phyloP scores from a whole-genome alignment of 768 basidiomycete genomes.

The Kwoniella sp. region DNA sequence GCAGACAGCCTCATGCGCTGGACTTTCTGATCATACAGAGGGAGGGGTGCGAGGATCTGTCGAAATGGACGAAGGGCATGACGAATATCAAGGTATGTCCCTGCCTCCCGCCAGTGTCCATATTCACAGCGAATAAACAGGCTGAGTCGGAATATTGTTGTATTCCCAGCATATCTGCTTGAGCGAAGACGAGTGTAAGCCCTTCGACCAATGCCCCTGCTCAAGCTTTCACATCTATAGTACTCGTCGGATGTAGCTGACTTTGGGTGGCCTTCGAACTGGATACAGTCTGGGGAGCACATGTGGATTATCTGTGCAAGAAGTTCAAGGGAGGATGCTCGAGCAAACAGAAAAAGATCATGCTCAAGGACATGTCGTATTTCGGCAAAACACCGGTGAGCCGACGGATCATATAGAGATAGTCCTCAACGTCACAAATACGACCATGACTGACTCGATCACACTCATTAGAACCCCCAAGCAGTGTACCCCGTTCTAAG shows the following conservation, averaged over 20 bases:
- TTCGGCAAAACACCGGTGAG: conserved; percentile 10
- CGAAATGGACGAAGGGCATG: conserved; percentile 13
- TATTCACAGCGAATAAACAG: background rate
- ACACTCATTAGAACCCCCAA: conserved; percentile 13
- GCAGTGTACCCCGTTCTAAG: conserved; percentile 27
- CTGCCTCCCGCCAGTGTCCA: background rate
- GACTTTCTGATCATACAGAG: conserved; percentile 30
- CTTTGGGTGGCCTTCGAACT: background rate
- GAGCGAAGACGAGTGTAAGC: conserved; percentile 24
- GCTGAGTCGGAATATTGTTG: background rate
- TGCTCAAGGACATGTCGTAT: conserved; percentile 19
- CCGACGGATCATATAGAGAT: background rate
- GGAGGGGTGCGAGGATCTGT: conserved; percentile 19
- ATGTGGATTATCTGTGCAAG: conserved; percentile 30
- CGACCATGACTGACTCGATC: too few relatives aligned
- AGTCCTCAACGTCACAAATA: too few relatives aligned
- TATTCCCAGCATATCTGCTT: conserved; percentile 21
- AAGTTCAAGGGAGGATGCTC: conserved; percentile 32
- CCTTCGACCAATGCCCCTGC: background rate
- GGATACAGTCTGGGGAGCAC: conserved; percentile 26
- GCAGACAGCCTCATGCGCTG: conserved; percentile 25
- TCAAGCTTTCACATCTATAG: background rate
- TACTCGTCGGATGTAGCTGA: conserved; percentile 4
- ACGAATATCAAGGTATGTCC: conserved; percentile 29
- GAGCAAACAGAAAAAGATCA: conserved; percentile 8